Evolutionary conservation across 2,329 filamentous ascomycete species (phyloP).

Genomic region (Sporothrix dimorphospora): DNA sequence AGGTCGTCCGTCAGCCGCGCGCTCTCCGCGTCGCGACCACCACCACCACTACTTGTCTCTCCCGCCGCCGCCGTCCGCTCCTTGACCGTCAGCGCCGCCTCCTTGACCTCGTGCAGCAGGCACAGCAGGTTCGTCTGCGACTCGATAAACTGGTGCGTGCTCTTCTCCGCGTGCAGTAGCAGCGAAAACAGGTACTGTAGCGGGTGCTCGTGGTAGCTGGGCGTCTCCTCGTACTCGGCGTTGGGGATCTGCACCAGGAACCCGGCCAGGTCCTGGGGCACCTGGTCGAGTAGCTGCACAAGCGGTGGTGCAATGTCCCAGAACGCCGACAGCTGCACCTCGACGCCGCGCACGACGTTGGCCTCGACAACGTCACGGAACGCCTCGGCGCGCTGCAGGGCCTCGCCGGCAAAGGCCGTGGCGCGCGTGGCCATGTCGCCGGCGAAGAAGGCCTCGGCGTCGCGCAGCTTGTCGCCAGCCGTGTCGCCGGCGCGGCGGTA

Average conservation of each 20-base stretch:
- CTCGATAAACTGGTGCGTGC: conserved; percentile 96
- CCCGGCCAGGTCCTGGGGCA: conserved; percentile 61
- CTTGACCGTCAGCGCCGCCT: conserved; percentile 71
- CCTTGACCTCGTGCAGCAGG: conserved; percentile 86
- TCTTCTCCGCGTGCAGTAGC: conserved; percentile 85
- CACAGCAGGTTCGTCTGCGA: conserved; percentile 89
- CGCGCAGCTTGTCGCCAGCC: conserved; percentile 70
- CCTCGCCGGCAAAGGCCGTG: conserved; percentile 70
- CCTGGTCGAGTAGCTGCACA: conserved; percentile 74
- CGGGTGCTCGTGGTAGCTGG: conserved; percentile 76
- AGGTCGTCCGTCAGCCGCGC: conserved; percentile 76
- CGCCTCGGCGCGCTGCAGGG: conserved; percentile 71
- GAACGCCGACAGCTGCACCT: conserved; percentile 89
- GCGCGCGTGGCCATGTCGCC: conserved; percentile 76
- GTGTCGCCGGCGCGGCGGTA: conserved; percentile 72
- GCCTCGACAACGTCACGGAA: conserved; percentile 80
- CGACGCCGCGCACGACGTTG: conserved; percentile 84
- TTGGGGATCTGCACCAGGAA: conserved; percentile 79
- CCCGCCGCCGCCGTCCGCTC: conserved; percentile 39
- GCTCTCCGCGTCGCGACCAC: conserved; percentile 55
- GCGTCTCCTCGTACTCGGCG: conserved; percentile 83
- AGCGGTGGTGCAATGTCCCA: conserved; percentile 96
- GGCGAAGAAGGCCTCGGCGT: conserved; percentile 80
- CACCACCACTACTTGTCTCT: conserved; percentile 40
- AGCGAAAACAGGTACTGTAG: conserved; percentile 89